Conservation (phyloP, 2,329 filamentous ascomycete species). For the Cordyceps cateniannulata region DNA sequence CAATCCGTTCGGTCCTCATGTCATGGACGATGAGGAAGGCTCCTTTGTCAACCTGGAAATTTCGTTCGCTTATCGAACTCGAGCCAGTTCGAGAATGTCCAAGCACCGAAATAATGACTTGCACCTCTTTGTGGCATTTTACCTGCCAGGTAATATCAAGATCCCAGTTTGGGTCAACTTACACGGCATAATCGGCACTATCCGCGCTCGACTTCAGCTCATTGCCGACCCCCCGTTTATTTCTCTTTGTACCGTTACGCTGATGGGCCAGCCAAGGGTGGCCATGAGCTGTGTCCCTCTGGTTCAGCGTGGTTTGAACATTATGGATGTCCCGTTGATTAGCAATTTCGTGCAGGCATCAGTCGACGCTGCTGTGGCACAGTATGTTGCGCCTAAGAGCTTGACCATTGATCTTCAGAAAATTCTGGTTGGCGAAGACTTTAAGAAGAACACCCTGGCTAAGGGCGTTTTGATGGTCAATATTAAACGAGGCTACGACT, state of each 20-base stretch:
- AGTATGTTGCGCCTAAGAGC: constrained; percentile 72
- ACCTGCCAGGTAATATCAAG: constrained; percentile 49
- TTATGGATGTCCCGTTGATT: constrained; percentile 70
- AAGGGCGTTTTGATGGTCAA: constrained; percentile 59
- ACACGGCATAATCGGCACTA: constrained; percentile 62
- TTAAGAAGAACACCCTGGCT: constrained; percentile 65
- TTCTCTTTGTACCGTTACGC: constrained; percentile 65
- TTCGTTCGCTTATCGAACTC: constrained; percentile 64
- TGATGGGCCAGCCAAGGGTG: constrained; percentile 69
- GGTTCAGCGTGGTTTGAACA: constrained; percentile 61
- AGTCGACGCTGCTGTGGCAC: constrained; percentile 65
- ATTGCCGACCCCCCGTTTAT: constrained; percentile 73
- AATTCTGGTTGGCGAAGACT: constrained; percentile 71
- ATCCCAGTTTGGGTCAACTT: constrained; percentile 69
- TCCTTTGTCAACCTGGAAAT: constrained; percentile 74
- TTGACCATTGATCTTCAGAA: constrained; percentile 68
- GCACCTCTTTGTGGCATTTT: constrained; percentile 66
- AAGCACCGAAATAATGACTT: constrained; percentile 61
- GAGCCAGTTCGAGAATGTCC: constrained; percentile 53
- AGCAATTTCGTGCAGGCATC: constrained; percentile 69
- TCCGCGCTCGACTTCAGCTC: constrained; percentile 63
- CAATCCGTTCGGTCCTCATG: constrained; percentile 36
- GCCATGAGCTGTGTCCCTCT: constrained; percentile 64
- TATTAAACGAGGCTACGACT: constrained; percentile 61
- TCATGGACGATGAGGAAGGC: constrained; percentile 70